Evolutionary conservation across 257 asterid genomes (phyloP), one percentile per base, ranked within the genome.

Genomic region (Mitragyna speciosa): DNA sequence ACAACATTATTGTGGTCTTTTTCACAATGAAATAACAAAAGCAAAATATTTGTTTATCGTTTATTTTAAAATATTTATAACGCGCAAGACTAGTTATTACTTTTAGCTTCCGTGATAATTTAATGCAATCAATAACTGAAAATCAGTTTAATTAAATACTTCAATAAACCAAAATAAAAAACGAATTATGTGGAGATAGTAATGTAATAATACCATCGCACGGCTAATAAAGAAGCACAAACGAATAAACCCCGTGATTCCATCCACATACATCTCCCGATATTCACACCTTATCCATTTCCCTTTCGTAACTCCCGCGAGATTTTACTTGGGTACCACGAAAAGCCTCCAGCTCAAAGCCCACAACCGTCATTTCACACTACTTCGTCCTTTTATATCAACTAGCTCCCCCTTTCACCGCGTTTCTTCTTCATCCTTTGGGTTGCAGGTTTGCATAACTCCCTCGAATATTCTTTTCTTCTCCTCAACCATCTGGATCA

Each of bases 301-400:
- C 36, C 68, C 70, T 48, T 22, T 66, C 90, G 84, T 22, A 83
- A 79, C 79, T 74, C 74, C 52, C 91, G 90, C 83, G 80, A 76
- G 69, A 65, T n/a, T 67, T 71, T 71, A 76, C 92, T 87, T 92
- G 93, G 72, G 45, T 76, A 73, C 17, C 28, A 88, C 87, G 75
- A n/a, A 72, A 15, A 48, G 20, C 43, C 63, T 39, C 72, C 12
- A 43, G 54, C 85, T 0, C 7, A 26, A 26, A 59, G 52, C 82
- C 83, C 89, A 78, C 82, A 87, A 82, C 76, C 66, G 95, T 90
- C 87, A 76, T 88, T 92, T 89, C 76, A 30, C 61, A 0, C 54
- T 5, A 7, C 26, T 17, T 24, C 72, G 83, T 36, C 77, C 28
- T 45, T 59, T 72, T 56, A 72, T 58, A 48, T 70, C 45, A 73